Conservation (phyloP, 768 basidiomycete genomes). For the Collybia mongolica region DNA sequence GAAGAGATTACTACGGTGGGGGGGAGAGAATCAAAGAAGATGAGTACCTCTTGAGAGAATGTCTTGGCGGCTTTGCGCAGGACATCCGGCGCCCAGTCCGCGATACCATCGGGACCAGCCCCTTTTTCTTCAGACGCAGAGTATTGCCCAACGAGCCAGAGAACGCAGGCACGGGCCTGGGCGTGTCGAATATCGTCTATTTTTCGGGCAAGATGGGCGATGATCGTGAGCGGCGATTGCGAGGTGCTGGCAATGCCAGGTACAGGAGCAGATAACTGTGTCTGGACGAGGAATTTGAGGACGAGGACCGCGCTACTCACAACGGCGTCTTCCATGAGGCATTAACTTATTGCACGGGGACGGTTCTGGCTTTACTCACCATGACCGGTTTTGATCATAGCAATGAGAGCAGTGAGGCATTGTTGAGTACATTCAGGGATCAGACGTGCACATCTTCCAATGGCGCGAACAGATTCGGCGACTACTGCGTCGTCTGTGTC, state of each 20-base stretch:
- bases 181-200: conserved; percentile 80
- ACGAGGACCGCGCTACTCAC: conserved; percentile 83
- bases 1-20: background rate
- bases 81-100: conserved; percentile 86
- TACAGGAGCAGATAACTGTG: conserved; percentile 43
- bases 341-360: no score
- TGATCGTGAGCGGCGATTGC: conserved; percentile 58
- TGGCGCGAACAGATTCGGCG: conserved; percentile 68
- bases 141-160: conserved; percentile 94
- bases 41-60: conserved; percentile 67
- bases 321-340: conserved; percentile 52
- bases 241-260: conserved; percentile 20
- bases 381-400: conserved; percentile 74
- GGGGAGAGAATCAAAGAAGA: background rate
- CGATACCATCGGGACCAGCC: conserved; percentile 53
- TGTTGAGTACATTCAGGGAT: conserved; percentile 69
- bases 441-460: conserved; percentile 71
- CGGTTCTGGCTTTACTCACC: conserved; percentile 42
- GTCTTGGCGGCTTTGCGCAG: conserved; percentile 75
- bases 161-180: conserved; percentile 80
- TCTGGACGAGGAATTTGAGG: conserved; percentile 81
- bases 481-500: conserved; percentile 74
- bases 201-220: conserved; percentile 73
- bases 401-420: conserved; percentile 74
- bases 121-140: conserved; percentile 39